Conservation (phyloP, 306 rosid species). For the Delonix regia region DNA sequence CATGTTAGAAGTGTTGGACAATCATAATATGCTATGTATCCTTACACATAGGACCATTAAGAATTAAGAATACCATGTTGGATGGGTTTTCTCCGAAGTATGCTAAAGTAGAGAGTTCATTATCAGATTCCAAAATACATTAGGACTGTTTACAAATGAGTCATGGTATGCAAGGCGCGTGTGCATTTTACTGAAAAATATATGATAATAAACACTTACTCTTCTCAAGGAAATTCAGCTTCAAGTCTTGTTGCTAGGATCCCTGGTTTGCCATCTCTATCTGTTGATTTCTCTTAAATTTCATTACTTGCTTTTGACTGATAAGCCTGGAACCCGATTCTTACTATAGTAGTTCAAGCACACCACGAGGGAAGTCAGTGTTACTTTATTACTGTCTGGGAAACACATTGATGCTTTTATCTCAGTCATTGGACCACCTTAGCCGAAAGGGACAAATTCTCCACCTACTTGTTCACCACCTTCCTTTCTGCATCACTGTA, state of each 20-base stretch:
- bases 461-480: neutral
- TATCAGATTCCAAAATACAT: too few relatives aligned
- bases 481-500: neutral
- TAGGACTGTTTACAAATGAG: too few relatives aligned
- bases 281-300: neutral
- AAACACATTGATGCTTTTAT: conserved; percentile 16
- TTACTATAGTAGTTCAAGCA: conserved; percentile 20
- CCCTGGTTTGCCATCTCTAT: neutral
- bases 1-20: neutral
- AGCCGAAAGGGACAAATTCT: conserved; percentile 3
- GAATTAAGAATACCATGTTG: too few relatives aligned
- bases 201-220: neutral
- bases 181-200: too few relatives aligned
- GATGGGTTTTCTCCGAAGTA: neutral
- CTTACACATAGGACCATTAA: too few relatives aligned
- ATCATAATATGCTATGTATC: neutral
- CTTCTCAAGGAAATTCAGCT: neutral
- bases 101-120: too few relatives aligned
- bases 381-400: conserved; percentile 13
- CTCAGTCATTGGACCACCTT: conserved; percentile 5
- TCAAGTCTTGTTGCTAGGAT: conserved; percentile 15
- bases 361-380: neutral
- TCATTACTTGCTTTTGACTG: neutral
- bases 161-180: too few relatives aligned
- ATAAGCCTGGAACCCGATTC: conserved; percentile 33